A percentile compares a stretch with the other conserved stretches of the same genome.
Conservation (phyloP, 805 yeast genomes). For the Lipomyces orientalis region DNA sequence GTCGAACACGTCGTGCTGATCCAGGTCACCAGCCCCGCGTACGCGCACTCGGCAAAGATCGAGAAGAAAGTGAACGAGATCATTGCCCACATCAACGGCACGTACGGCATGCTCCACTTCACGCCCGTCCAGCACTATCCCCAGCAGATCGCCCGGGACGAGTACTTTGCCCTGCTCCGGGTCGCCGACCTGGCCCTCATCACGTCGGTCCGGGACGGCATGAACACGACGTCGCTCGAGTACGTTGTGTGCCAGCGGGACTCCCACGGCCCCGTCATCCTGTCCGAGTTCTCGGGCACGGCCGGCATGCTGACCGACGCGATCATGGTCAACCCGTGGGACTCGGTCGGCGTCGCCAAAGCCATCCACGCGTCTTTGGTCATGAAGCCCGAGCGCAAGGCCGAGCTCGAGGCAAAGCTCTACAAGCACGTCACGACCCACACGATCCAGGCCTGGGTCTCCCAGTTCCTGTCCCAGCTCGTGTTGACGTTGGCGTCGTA, state of each 20-base stretch:
- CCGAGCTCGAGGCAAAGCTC: conserved; percentile 56
- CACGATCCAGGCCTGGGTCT: conserved; percentile 82
- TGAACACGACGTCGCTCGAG: conserved; percentile 94
- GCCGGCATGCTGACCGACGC: conserved; percentile 54
- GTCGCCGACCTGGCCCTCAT: conserved; percentile 90
- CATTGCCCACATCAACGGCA: conserved; percentile 80
- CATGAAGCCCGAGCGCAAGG: conserved; percentile 57
- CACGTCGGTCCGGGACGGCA: conserved; percentile 92
- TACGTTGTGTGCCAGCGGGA: conserved; percentile 85
- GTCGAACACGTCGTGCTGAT: conserved; percentile 81
- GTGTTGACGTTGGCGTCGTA: conserved; percentile 46
- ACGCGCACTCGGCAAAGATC: conserved; percentile 62
- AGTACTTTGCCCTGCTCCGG: conserved; percentile 83
- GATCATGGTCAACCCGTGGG: conserved; percentile 96
- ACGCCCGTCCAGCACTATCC: conserved; percentile 93
- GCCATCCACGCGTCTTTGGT: conserved; percentile 72
- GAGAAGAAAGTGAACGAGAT: conserved; percentile 85
- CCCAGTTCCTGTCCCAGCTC: conserved; percentile 34
- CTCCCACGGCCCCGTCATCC: conserved; percentile 72
- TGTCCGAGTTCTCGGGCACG: conserved; percentile 94
- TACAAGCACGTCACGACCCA: conserved; percentile 68
- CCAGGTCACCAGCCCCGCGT: conserved; percentile 87
- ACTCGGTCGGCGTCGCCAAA: conserved; percentile 88
- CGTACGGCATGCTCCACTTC: conserved; percentile 78
- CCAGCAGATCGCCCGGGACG: conserved; percentile 84